A percentile compares a stretch with the other conserved stretches of the same genome.
Evolutionary conservation across 2,329 filamentous ascomycete genomes (phyloP).

Genomic region (Nakataea oryzae): DNA sequence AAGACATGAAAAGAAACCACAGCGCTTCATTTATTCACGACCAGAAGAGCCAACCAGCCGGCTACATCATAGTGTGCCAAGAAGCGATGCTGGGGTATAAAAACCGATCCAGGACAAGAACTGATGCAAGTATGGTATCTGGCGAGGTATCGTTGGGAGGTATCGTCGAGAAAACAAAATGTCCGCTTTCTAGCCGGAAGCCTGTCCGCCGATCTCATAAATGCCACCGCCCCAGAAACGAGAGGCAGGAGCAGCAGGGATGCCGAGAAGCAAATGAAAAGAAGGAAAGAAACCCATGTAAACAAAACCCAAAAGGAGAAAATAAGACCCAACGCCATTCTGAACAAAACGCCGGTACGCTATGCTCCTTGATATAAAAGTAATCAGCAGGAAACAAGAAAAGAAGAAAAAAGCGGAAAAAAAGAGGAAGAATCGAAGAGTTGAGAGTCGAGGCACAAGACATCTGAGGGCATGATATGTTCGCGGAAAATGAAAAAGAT

Average conservation of each 20-base stretch:
- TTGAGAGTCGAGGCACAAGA: neutral
- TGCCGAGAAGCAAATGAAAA: too few species aligned
- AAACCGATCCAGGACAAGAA: neutral
- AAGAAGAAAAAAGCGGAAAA: neutral
- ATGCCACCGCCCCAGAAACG: neutral
- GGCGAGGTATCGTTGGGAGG: neutral
- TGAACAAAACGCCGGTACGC: constrained; percentile 12
- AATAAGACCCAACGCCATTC: neutral
- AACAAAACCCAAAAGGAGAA: constrained; percentile 13
- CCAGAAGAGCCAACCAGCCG: neutral
- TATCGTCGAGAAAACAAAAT: constrained; percentile 1
- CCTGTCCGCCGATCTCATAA: constrained; percentile 1
- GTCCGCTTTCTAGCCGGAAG: neutral
- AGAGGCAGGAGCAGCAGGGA: constrained; percentile 7
- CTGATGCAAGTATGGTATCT: neutral
- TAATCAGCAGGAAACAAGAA: neutral
- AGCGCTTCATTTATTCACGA: too few species aligned
- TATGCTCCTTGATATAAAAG: constrained; percentile 9
- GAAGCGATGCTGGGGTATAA: neutral
- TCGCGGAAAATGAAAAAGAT: neutral
- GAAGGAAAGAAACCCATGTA: constrained; percentile 12
- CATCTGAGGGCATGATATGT: neutral
- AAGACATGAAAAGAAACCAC: neutral
- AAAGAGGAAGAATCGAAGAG: neutral
- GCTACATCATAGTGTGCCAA: neutral